These are phyloP conservation scores for Talaromyces nanjingensis DNA, from an alignment of 495 filamentous ascomycete genomes.

Conservation along the genomic window DNA sequence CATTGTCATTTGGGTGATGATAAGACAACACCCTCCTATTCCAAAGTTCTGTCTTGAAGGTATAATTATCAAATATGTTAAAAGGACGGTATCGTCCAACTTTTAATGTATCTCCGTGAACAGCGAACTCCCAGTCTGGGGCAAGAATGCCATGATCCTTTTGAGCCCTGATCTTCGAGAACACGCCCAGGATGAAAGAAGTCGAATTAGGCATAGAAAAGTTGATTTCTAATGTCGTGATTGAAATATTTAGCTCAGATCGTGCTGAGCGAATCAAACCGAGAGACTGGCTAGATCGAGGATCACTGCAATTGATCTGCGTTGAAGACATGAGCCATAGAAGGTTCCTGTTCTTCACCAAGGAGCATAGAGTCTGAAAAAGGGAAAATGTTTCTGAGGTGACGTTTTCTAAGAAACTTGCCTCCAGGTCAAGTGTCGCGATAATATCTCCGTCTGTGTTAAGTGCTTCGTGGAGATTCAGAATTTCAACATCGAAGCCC, in stretches of 20 bases:
- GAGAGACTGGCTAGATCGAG: not conserved
- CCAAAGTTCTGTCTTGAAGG: no score
- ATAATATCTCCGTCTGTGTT: slow-evolving; percentile 22
- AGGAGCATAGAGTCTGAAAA: slow-evolving; percentile 13
- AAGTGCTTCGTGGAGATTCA: slow-evolving; percentile 16
- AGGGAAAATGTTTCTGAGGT: slow-evolving; percentile 7
- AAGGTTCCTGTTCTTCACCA: not conserved
- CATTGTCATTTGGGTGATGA: no score
- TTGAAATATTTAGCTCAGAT: not conserved
- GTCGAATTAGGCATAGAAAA: no score
- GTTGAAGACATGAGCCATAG: slow-evolving; percentile 3
- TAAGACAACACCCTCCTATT: no score
- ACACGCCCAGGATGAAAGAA: no score
- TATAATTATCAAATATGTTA: no score
- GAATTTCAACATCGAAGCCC: slow-evolving; percentile 16
- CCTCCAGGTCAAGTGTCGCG: slow-evolving; percentile 24
- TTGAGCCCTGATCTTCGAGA: no score
- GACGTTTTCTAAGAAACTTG: slow-evolving; percentile 21
- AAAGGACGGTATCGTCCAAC: no score
- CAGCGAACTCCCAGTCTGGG: no score
- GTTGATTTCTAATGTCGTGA: not conserved
- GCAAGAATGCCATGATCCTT: no score
- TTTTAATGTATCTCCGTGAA: no score
- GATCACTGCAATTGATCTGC: not conserved
- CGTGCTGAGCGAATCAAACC: not conserved